Conservation (phyloP, 192 early-diverging fungal species). For the Funneliformis geosporum region DNA sequence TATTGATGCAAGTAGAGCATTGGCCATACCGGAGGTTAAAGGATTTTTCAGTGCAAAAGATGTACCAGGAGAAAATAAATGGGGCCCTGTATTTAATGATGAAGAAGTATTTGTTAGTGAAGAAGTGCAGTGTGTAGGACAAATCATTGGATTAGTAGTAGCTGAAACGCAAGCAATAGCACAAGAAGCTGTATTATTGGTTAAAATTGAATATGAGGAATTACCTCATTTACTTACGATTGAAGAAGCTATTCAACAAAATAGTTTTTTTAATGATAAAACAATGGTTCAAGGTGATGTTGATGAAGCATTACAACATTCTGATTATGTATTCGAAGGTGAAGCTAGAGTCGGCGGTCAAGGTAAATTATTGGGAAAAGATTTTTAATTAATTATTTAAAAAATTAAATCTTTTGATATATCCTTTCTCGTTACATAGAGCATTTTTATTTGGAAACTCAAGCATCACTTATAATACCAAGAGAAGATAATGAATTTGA, state of each 20-base stretch:
- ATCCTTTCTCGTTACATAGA: conserved; percentile 47
- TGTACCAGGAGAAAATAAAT: conserved; percentile 64
- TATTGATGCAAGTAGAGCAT: conserved; percentile 62
- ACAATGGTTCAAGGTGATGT: conserved; percentile 66
- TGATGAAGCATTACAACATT: conserved; percentile 50
- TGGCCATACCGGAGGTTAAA: conserved; percentile 63
- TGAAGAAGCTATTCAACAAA: conserved; percentile 72
- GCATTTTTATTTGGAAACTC: conserved; percentile 89
- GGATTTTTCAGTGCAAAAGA: conserved; percentile 69
- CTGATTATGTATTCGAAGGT: conserved; percentile 59
- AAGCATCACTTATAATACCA: conserved; percentile 68
- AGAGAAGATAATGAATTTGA: conserved; percentile 80
- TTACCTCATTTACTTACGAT: conserved; percentile 74
- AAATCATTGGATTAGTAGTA: conserved; percentile 80
- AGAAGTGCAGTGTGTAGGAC: conserved; percentile 64
- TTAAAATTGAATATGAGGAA: conserved; percentile 72
- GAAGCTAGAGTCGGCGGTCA: conserved; percentile 28
- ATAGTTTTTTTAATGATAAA: conserved; percentile 62
- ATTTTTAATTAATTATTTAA: background rate
- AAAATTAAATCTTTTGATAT: background rate
- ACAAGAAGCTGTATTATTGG: conserved; percentile 66
- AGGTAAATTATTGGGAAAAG: background rate
- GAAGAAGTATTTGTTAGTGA: conserved; percentile 81
- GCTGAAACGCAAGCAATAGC: conserved; percentile 68
- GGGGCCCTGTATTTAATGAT: conserved; percentile 63